Percentiles rank a stretch among this genome's conserved stretches.
phyloP scores from a whole-genome alignment of 2,329 filamentous ascomycete species.

The Karstenula rhodostoma region DNA sequence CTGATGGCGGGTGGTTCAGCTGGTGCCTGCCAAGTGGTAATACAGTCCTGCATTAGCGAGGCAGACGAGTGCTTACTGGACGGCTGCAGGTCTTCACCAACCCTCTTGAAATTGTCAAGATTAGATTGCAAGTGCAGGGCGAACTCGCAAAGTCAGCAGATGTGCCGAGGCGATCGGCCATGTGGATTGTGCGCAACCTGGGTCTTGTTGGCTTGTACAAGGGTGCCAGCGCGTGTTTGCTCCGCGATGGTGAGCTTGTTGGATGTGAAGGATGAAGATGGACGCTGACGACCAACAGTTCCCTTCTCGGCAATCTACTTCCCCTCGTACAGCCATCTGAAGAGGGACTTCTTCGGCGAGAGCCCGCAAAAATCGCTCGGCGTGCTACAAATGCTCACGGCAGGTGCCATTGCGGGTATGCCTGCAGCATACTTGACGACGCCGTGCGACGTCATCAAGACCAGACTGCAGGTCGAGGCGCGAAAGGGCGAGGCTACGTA shows the following conservation, averaged over 20 bases:
- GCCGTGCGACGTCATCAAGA: constrained; percentile 99
- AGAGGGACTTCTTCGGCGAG: constrained; percentile 93
- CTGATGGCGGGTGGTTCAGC: constrained; percentile 87
- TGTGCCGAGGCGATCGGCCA: constrained; percentile 85
- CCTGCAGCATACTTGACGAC: constrained; percentile 83
- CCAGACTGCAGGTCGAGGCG: constrained; percentile 94
- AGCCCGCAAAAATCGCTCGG: constrained; percentile 85
- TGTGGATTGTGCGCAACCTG: constrained; percentile 97
- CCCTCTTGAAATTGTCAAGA: constrained; percentile 98
- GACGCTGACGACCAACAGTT: constrained; percentile 57
- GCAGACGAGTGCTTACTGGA: constrained; percentile 20
- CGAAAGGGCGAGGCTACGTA: constrained; percentile 93
- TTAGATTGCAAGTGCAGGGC: constrained; percentile 95
- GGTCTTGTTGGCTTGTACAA: constrained; percentile 96
- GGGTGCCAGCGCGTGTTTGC: constrained; percentile 90
- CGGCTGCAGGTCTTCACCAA: constrained; percentile 84
- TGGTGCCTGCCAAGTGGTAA: constrained; percentile 93
- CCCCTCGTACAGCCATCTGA: constrained; percentile 93
- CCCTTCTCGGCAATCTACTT: constrained; percentile 99
- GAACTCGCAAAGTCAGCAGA: constrained; percentile 90
- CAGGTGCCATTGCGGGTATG: constrained; percentile 80
- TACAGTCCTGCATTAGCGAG: constrained; percentile 38
- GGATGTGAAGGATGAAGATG: constrained; percentile 2
- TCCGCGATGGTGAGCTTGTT: constrained; percentile 70
- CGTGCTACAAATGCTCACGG: constrained; percentile 87